phyloP scores from a whole-genome alignment of 2,329 filamentous ascomycete genomes.

The Fusarium pseudograminearum region DNA sequence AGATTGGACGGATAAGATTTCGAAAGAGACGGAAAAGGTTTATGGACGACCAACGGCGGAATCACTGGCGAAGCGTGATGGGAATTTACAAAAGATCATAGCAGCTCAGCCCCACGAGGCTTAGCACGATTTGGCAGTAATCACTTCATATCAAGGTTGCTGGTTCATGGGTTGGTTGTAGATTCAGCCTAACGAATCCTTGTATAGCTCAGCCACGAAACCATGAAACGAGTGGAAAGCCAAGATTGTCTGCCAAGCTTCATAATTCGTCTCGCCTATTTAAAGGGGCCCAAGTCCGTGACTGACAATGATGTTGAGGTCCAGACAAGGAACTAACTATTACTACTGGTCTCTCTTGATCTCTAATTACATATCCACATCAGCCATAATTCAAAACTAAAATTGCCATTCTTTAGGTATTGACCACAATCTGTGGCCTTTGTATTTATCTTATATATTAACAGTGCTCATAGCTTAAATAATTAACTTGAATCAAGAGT shows the following conservation, averaged over 20 bases:
- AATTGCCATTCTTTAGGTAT: not conserved
- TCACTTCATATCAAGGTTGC: not conserved
- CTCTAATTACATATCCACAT: not conserved
- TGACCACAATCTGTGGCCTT: not conserved
- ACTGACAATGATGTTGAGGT: too few species aligned
- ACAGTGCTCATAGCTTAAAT: not conserved
- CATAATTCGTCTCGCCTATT: not conserved
- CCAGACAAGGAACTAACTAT: too few species aligned
- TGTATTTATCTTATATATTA: not conserved
- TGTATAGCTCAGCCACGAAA: not conserved
- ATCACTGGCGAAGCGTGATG: constrained; percentile 24
- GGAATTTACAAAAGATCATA: constrained; percentile 29
- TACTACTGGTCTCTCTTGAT: too few species aligned
- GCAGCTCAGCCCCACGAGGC: constrained; percentile 20
- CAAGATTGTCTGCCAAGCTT: not conserved
- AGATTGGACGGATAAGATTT: constrained; percentile 30
- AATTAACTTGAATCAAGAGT: not conserved
- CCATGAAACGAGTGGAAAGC: not conserved
- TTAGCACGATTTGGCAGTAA: not conserved
- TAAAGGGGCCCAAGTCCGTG: too few species aligned
- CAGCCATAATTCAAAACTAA: not conserved
- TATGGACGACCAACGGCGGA: constrained; percentile 27
- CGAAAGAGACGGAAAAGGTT: constrained; percentile 15
- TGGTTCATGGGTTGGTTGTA: not conserved
- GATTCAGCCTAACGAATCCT: not conserved